Base-by-base conservation (phyloP, 2,329 filamentous ascomycete genomes). In the Hirsutella minnesotensis region DNA sequence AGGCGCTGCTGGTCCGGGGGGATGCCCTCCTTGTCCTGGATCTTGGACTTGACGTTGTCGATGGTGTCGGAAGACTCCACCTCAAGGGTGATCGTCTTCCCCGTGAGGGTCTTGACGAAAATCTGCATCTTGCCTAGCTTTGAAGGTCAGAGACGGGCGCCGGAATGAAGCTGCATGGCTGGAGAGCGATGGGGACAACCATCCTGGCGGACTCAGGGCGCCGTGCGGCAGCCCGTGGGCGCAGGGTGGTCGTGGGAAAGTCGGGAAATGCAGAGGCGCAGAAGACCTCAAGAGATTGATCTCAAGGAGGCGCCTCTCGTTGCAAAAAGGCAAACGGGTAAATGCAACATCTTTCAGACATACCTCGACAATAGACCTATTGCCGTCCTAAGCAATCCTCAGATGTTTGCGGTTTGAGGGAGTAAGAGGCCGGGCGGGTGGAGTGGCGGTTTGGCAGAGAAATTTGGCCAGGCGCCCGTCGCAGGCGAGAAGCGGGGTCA, bases 21-120 rank as follows among this genome's bases (percentile, higher is more conserved):
- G 57, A 98, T 98, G 58, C 92, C 90, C 78, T 98, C 92, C 86
- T 96, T 98, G 82, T 96, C 92, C 87, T 82, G 74, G 60, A 79
- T 79, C 81, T 98, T 96, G 77, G 86, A 87, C 83, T 96, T 96
- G 77, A 98, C 92, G 83, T 96, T 96, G 82, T 96, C 92, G 73
- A 98, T 96, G 66, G 90, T 96, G 75, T 98, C 92, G 65, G 83
- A 90, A 62, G 88, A 95, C 83, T 96, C 92, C 75, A 96, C 92
- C 88, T 98, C 92, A 63, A 98, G 89, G 84, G 92, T 96, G 84
- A 96, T 96, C 68, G 92, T 96, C 85, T 96, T 96, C 67, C 92
- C 92, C 86, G 92, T 96, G 62, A 96, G 79, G 77, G 79, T 83
- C 72, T 83, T 82, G 63, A 83, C 79, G 74, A 83, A 83, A 68